Base-by-base conservation (phyloP, 2,329 filamentous ascomycete genomes). In the Beauveria rudraprayagi region DNA sequence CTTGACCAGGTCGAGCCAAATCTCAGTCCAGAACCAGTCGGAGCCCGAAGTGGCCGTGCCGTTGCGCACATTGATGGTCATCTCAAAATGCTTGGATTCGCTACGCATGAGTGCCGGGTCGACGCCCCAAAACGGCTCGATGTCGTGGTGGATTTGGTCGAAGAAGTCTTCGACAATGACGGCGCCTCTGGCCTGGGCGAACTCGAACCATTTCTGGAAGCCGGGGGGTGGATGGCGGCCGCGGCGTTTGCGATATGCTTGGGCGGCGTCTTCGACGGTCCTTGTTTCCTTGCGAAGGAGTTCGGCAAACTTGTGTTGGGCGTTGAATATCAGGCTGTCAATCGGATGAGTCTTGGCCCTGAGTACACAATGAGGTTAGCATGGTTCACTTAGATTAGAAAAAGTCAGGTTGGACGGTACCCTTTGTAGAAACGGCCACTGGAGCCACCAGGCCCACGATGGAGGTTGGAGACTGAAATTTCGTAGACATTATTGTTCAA, bases 151-250 rank as follows among this genome's bases (percentile, higher is more conserved):
- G 58, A 87, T 81, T 63, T 84, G 83, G 65, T 86, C 82, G 71
- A 86, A 87, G 66, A 86, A 87, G 55, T 83, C 80, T 66, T 87
- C 85, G 11, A 87, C 75, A 14, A 87, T 76, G 61, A 86, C 67
- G 22, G 81, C 80, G 34, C 82, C 74, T 56, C 77, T 74, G 22
- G 79, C 73, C 34, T 72, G 70, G 10, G 85, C 84, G 64, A 83
- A 85, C 26, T 75, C 71, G 68, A 81, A 83, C 84, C 85, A 87
- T 40, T 78, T 73, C 63, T 83, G 78, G 66, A 88, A 88, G 22
- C 81, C 82, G 0, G 85, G 85, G 2, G 85, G 85, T 7, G 84
- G 85, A 66, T 87, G 82, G 24, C 84, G 79, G 28, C 83, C 83
- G 56, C 84, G 80, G 57, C 79, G 78, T 56, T 77, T 70, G 63